Base-by-base conservation (phyloP, 2,329 filamentous ascomycete genomes). In the Ceratocystis ficicola region DNA sequence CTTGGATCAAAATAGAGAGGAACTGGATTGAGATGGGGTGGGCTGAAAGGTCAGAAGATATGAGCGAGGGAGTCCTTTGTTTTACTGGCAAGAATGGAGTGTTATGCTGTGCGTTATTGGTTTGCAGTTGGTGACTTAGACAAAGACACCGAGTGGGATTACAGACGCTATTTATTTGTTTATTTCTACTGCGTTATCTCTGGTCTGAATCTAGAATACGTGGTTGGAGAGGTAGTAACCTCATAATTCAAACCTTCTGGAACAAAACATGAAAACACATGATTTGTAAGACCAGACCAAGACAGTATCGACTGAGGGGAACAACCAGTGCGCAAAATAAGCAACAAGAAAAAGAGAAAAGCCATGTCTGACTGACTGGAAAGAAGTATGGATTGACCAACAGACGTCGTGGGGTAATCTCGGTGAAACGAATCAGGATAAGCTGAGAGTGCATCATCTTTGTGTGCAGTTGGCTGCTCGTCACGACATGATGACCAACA, bases 41-140 rank as follows among this genome's bases (percentile, higher is more conserved):
- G 46, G n/a, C 17, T n/a, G 46, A 48, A 22, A 3, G 46, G n/a
- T 5, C 4, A 10, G 20, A 28, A 55, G 50, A 55, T 55, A 25
- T 25, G 50, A 55, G 5, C 12, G 50, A 59, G 55, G 17, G 28
- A n/a, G 28, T 15, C 8, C 8, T 59, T 15, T 20, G 28, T 17
- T 59, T 30, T 59, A n/a, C 28, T 12, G n/a, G 28, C 55, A 59
- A 59, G 28, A 59, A 59, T 36, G 55, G 32, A 32, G 55, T 20
- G 55, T n/a, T 41, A 41, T 41, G 36, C 36, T 41, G 10, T 41
- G 36, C 12, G 10, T 15, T 5, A 15, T 15, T 41, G 36, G 10
- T 12, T 15, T 41, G 15, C 8, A 52, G 48, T 10, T n/a, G 28
- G 55, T 8, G 6, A 30, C 15, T n/a, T 32, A n/a, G 5, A 20